Base-by-base conservation (phyloP, 2,329 filamentous ascomycete genomes). In the Botrytis squamosa region DNA sequence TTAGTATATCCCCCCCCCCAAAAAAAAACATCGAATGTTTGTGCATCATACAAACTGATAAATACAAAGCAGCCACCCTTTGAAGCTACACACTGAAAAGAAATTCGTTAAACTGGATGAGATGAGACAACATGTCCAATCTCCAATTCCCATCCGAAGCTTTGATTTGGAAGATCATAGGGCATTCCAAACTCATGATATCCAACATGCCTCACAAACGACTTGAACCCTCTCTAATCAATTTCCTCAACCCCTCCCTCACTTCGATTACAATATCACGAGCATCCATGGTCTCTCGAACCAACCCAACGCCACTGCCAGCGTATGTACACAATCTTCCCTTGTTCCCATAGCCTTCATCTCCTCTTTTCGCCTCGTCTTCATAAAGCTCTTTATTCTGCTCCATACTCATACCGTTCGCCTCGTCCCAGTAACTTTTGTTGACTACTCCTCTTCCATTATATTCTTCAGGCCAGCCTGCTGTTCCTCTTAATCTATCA, bases 261-360 rank as follows among this genome's bases (percentile, higher is more conserved):
- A 73, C 66, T 18, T 73, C 71, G 14, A 22, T 25, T 4, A 89
- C 85, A 77, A 91, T 88, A 16, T 87, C 84, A 20, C 80, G 83
- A 4, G 88, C 89, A 25, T 82, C 79, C 76, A 84, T 83, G 1
- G 88, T 82, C 57, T 85, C 81, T 64, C 81, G 86, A 3, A 91
- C 84, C 75, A 91, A 82, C 0, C 90, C 90, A 22, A 91, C 86
- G 0, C 85, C 89, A 33, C 87, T 87, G 6, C 90, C 89, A 22
- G 88, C 89, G 84, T 90, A 92, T 16, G 88, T 88, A 7, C 88
- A 89, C 83, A 91, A 82, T 74, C 89, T 84, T 6, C 85, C 88
- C 16, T 85, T 55, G 14, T 76, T 80, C 38, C 88, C 88, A 86
- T 87, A 86, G 67, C 87, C 83, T 25, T 80, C 81, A 80, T 89